A percentile compares a stretch with the other conserved stretches of the same genome.
These are phyloP conservation scores for Piper longum DNA, from an alignment of 164 flowering plant species.

Conservation along the genomic window DNA sequence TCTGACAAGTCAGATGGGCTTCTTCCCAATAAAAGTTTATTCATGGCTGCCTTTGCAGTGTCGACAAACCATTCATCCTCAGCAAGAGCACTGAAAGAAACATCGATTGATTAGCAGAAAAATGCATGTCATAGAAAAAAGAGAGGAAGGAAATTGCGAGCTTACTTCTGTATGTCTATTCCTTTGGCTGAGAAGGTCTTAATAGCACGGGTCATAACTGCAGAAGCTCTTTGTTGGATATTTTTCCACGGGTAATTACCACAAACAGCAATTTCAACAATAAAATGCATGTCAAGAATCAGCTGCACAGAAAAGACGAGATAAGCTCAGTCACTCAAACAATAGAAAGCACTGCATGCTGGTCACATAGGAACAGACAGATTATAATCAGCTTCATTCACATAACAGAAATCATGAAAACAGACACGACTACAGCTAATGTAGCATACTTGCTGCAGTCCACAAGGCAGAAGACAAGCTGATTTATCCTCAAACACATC, in stretches of 20 bases:
- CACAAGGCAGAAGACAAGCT: slow-evolving; percentile 50
- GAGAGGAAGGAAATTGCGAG: neutral
- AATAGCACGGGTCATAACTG: slow-evolving; percentile 77
- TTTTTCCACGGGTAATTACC: slow-evolving; percentile 78
- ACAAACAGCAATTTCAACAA: slow-evolving; percentile 80
- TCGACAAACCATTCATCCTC: slow-evolving; percentile 93
- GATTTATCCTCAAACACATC: slow-evolving; percentile 71
- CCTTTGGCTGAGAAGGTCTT: slow-evolving; percentile 74
- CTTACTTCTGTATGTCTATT: slow-evolving; percentile 79
- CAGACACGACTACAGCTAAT: neutral
- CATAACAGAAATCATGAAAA: neutral
- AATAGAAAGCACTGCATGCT: too few species aligned
- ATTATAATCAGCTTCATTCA: neutral
- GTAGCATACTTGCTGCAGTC: slow-evolving; percentile 71
- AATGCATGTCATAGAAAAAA: neutral
- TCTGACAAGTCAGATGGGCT: slow-evolving; percentile 62
- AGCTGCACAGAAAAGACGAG: slow-evolving; percentile 30
- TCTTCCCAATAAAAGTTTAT: slow-evolving; percentile 55
- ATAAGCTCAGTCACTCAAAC: too few species aligned
- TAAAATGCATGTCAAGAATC: slow-evolving; percentile 93
- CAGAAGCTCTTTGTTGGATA: slow-evolving; percentile 72
- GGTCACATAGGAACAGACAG: too few species aligned
- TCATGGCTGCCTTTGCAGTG: slow-evolving; percentile 76
- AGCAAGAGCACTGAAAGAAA: slow-evolving; percentile 50
- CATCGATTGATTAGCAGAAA: neutral